A percentile compares a stretch with the other conserved stretches of the same genome.
These are phyloP conservation scores for Penicillium sp. DNA, from an alignment of 2,329 filamentous ascomycete genomes.

Conservation along the genomic window DNA sequence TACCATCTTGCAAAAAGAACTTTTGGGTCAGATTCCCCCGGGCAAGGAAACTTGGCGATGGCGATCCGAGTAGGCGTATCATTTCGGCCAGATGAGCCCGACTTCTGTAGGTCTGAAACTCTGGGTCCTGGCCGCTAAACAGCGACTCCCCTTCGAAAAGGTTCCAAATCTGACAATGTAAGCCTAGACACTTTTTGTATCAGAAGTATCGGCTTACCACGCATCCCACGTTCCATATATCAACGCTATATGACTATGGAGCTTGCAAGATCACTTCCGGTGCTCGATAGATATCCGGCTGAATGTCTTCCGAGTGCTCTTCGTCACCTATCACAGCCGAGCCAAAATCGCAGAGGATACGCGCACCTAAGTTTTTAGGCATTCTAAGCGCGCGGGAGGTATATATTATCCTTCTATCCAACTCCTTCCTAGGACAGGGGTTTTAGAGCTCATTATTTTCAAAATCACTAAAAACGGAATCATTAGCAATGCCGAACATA, in stretches of 20 bases:
- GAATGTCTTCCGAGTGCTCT: constrained; percentile 31
- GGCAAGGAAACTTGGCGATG: constrained; percentile 38
- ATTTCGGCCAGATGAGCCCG: constrained; percentile 52
- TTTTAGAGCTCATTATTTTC: constrained; percentile 28
- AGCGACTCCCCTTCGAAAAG: constrained; percentile 48
- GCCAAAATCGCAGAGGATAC: constrained; percentile 52
- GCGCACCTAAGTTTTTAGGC: constrained; percentile 30
- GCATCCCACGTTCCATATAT: constrained; percentile 55
- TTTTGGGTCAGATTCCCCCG: constrained; percentile 32
- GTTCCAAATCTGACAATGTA: constrained; percentile 46
- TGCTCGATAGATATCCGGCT: constrained; percentile 37
- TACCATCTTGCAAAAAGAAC: constrained; percentile 44
- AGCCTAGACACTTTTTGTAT: background rate
- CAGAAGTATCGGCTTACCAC: constrained; percentile 40
- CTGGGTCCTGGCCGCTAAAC: constrained; percentile 45
- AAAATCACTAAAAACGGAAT: constrained; percentile 42
- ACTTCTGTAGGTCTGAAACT: constrained; percentile 41
- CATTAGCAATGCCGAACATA: constrained; percentile 44
- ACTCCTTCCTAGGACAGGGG: constrained; percentile 45
- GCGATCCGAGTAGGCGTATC: constrained; percentile 46
- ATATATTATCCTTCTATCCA: constrained; percentile 45
- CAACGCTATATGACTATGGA: constrained; percentile 48
- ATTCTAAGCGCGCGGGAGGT: constrained; percentile 41
- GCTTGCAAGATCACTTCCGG: constrained; percentile 49
- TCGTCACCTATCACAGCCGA: constrained; percentile 41